Evolutionary conservation across 495 filamentous ascomycete genomes (phyloP), one percentile per base, ranked within the genome.

Genomic region (Pyronema omphalodes): DNA sequence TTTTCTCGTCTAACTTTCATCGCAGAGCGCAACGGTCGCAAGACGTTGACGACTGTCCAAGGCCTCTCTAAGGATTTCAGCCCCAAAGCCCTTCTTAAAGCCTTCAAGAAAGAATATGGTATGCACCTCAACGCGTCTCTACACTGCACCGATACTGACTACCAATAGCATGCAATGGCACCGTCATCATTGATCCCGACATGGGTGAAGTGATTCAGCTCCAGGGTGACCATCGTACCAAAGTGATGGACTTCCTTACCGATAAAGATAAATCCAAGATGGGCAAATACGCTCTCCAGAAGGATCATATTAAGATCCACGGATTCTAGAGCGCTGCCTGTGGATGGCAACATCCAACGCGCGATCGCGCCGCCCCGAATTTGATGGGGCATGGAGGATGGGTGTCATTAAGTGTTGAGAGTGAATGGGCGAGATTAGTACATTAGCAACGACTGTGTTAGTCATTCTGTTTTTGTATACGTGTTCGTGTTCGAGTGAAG

Each of bases 181-280:
- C 91, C 73, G 93, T 96, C 74, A 88, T 98, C 71, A 81, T 80
- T 65, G 89, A 95, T 71, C 77, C 75, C 60, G 88, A 95, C 76
- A 94, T 95, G 88, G 91, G 91, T 67, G 88, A 96, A 77, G 91
- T 98, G 84, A 96, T 98, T 65, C 91, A 98, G 76, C 79, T 98
- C 64, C 91, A 98, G 71, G 91, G 91, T 62, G 91, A 98, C 71
- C 91, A 98, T 76, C 89, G 91, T 71, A 89, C 93, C 69, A 88
- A 94, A 78, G 87, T 95, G 66, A 84, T 88, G 70, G 87, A 96
- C 67, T 98, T 96, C 74, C 79, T 96, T 72, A 80, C 79, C 73
- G 83, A 93, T 72, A 88, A 93, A 76, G 86, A 88, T 67, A 83
- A 86, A 65, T 91, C 93, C 58, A 93, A 95, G 80, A 93, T 83